A percentile compares a stretch with the other conserved stretches of the same genome.
phyloP scores from a whole-genome alignment of 2,329 filamentous ascomycete species.

The Exserohilum turcica region DNA sequence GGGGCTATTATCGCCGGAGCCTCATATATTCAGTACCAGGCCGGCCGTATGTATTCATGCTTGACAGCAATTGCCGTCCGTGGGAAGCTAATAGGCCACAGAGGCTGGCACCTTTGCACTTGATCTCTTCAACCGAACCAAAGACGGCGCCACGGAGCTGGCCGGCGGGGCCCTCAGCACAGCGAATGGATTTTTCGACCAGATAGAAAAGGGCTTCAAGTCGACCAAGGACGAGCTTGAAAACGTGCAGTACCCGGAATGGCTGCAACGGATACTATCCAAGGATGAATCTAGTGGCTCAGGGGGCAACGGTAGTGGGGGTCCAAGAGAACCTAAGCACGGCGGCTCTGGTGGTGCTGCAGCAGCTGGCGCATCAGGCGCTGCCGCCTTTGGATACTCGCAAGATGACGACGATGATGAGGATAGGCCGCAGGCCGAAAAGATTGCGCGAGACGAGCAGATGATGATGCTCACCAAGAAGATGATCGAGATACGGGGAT shows the following conservation, averaged over 20 bases:
- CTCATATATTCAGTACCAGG: slow-evolving; percentile 96
- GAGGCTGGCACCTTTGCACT: slow-evolving; percentile 78
- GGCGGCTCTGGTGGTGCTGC: slow-evolving; percentile 59
- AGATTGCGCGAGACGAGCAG: slow-evolving; percentile 85
- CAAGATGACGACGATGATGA: slow-evolving; percentile 70
- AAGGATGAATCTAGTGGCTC: slow-evolving; percentile 48
- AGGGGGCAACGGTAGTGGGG: slow-evolving; percentile 47
- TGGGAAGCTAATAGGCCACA: slow-evolving; percentile 52
- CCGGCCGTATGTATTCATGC: slow-evolving; percentile 68
- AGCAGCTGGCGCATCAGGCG: slow-evolving; percentile 72
- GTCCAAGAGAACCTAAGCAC: slow-evolving; percentile 59
- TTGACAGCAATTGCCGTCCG: neutral
- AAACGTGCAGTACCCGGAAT: slow-evolving; percentile 70
- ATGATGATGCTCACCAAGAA: slow-evolving; percentile 99
- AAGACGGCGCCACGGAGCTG: slow-evolving; percentile 69
- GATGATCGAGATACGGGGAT: slow-evolving; percentile 97
- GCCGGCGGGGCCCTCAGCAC: slow-evolving; percentile 73
- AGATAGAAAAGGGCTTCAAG: slow-evolving; percentile 80
- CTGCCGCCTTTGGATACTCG: slow-evolving; percentile 78
- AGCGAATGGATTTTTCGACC: slow-evolving; percentile 74
- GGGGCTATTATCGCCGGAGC: slow-evolving; percentile 83
- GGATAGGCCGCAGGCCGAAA: slow-evolving; percentile 67
- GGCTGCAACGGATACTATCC: slow-evolving; percentile 74
- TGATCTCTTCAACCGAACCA: slow-evolving; percentile 75
- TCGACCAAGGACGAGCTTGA: slow-evolving; percentile 81